phyloP scores from a whole-genome alignment of 805 yeast species.

The Sugiyamaella marilandica region DNA sequence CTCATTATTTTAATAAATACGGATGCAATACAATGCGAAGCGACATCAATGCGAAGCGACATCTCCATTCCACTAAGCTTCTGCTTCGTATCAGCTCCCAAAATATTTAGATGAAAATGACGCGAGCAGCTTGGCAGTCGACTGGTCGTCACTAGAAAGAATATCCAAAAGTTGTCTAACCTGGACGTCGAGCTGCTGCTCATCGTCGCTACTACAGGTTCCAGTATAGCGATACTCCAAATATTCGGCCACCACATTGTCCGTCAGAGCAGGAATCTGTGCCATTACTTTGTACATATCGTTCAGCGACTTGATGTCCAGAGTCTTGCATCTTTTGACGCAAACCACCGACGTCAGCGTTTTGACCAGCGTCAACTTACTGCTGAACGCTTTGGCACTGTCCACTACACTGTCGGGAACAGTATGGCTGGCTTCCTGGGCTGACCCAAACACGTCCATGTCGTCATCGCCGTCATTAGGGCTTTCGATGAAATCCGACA shows the following conservation, averaged over 20 bases:
- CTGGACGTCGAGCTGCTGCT: conserved; percentile 4
- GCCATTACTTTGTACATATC: conserved; percentile 41
- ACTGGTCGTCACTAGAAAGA: conserved; percentile 34
- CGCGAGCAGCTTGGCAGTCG: conserved; percentile 13
- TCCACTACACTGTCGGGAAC: background rate
- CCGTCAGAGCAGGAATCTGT: conserved; percentile 41
- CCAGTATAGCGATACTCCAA: conserved; percentile 30
- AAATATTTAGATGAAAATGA: conserved; percentile 10
- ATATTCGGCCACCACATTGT: conserved; percentile 54
- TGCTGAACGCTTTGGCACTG: background rate
- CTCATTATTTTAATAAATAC: no score
- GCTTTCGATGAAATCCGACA: conserved; percentile 3
- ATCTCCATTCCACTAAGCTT: no score
- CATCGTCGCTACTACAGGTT: background rate
- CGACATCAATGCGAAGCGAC: no score
- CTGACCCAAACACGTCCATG: conserved; percentile 1
- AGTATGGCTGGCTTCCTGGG: background rate
- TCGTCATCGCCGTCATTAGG: conserved; percentile 6
- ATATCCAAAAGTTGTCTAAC: conserved; percentile 5
- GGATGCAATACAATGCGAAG: no score
- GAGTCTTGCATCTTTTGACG: conserved; percentile 5
- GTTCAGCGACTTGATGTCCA: conserved; percentile 44
- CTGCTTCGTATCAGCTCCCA: background rate
- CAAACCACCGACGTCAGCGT: conserved; percentile 2
- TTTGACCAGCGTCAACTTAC: background rate